Evolutionary conservation across 2,329 filamentous ascomycete genomes (phyloP).

Genomic region (Alternaria ventricosa): DNA sequence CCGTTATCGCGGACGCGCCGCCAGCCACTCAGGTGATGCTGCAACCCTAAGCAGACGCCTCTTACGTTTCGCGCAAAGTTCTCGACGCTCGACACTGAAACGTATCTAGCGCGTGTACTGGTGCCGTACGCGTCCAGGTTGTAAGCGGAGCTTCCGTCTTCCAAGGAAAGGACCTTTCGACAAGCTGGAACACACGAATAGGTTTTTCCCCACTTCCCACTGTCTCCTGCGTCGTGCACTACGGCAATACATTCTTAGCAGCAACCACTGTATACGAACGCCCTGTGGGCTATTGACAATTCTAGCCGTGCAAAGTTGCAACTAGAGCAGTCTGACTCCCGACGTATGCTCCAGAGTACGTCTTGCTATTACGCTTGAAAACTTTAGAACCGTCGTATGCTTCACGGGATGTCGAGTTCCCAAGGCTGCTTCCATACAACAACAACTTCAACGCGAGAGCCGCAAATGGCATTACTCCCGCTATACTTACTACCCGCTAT

Average conservation of each 20-base stretch:
- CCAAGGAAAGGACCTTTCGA: neutral
- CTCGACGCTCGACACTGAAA: conserved; percentile 11
- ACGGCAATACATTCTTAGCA: conserved; percentile 4
- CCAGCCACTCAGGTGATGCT: conserved; percentile 12
- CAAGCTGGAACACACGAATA: conserved; percentile 4
- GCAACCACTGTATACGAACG: conserved; percentile 5
- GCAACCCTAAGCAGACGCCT: conserved; percentile 12
- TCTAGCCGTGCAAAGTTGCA: neutral
- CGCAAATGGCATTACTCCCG: neutral
- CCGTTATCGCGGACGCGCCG: conserved; percentile 18
- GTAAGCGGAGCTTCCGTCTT: conserved; percentile 1
- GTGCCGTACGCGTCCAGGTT: conserved; percentile 12
- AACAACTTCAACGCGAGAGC: neutral
- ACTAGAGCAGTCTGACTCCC: neutral
- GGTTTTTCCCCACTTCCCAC: conserved; percentile 15
- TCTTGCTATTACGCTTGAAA: neutral
- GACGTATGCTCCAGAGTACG: neutral
- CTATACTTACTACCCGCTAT: conserved; percentile 4
- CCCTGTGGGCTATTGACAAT: neutral
- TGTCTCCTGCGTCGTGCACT: conserved; percentile 21
- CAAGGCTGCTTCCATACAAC: neutral
- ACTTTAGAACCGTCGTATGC: neutral
- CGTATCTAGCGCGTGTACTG: conserved; percentile 8
- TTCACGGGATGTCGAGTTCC: neutral
- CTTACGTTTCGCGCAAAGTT: conserved; percentile 20